Base-by-base conservation (phyloP, 2,329 filamentous ascomycete species). In the Penicillium sp. region DNA sequence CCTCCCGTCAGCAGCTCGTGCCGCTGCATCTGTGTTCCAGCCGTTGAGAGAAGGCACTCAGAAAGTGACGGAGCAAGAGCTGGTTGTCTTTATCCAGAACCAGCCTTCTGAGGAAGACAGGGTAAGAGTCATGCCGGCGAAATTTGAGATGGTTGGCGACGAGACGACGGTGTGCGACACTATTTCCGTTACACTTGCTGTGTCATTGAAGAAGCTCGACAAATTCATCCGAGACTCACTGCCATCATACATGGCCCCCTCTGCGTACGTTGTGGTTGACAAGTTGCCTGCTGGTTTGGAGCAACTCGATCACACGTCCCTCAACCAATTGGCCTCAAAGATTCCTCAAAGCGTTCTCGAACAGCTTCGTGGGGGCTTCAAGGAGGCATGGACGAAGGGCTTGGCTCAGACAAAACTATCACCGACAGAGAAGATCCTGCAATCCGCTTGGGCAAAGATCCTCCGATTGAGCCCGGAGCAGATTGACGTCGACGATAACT, bases 401-500 rank as follows among this genome's bases (percentile, higher is more conserved):
- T 60, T 69, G 3, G 57, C 57, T 10, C 66, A 73, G 49, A 63
- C 62, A n/a, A 66, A 65, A 15, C 59, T 78, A 39, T 75, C 73
- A n/a, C 60, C 61, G 0, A 52, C 69, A 12, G 76, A 80, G 55
- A 61, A 58, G 6, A 75, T 77, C 29, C 58, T 79, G 7, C 69
- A 59, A n/a, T 57, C 62, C n/a, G 58, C 68, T 7, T 73, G 71
- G 70, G 68, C 71, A 2, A 63, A 63, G 9, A 67, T 72, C 7
- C 64, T 73, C 17, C 53, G 63, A 15, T 44, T 72, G 5, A 35
- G n/a, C 2, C 47, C 55, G 0, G 66, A 80, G 3, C 73, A 79
- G 1, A 82, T 86, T 19, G 77, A 80, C 1, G 70, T 81, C 1
- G 79, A 84, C 12, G 81, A 86, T 64, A 84, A 81, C 71, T 86